Evolutionary conservation across 768 basidiomycete genomes (phyloP).

Genomic region (Mycena sanguinolenta): DNA sequence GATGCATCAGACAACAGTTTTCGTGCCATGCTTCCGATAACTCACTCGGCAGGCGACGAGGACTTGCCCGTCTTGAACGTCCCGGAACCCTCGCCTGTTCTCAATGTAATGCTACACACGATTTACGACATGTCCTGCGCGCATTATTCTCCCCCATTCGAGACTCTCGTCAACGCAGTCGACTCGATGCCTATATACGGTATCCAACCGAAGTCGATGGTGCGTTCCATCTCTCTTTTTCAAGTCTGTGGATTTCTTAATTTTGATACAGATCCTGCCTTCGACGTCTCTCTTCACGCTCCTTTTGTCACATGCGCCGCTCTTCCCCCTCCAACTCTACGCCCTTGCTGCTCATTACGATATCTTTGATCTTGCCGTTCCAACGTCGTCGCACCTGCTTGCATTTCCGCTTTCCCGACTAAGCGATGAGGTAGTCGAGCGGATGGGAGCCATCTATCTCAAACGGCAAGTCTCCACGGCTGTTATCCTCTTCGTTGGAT

Average conservation of each 20-base stretch:
- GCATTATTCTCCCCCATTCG: constrained; percentile 79
- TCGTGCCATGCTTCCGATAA: constrained; percentile 65
- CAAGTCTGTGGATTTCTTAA: background rate
- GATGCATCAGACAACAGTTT: constrained; percentile 75
- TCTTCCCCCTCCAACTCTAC: constrained; percentile 80
- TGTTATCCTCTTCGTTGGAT: background rate
- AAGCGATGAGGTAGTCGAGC: constrained; percentile 76
- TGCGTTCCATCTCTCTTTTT: background rate
- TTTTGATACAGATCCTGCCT: constrained; percentile 54
- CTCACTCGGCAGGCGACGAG: constrained; percentile 50
- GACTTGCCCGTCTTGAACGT: constrained; percentile 70
- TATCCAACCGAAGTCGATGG: constrained; percentile 57
- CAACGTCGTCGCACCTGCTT: constrained; percentile 81
- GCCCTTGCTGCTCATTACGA: constrained; percentile 76
- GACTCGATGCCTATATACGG: constrained; percentile 73
- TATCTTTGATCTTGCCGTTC: constrained; percentile 80
- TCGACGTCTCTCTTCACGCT: constrained; percentile 68
- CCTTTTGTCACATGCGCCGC: constrained; percentile 76
- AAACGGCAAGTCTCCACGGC: constrained; percentile 57
- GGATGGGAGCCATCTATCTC: constrained; percentile 82
- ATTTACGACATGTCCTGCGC: constrained; percentile 81
- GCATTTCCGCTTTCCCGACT: constrained; percentile 76
- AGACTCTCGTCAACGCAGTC: constrained; percentile 69
- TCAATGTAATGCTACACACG: constrained; percentile 82
- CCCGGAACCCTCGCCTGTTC: constrained; percentile 68